Evolutionary conservation across 148 eudicot species (phyloP).

Genomic region (Fagopyrum esculentum): DNA sequence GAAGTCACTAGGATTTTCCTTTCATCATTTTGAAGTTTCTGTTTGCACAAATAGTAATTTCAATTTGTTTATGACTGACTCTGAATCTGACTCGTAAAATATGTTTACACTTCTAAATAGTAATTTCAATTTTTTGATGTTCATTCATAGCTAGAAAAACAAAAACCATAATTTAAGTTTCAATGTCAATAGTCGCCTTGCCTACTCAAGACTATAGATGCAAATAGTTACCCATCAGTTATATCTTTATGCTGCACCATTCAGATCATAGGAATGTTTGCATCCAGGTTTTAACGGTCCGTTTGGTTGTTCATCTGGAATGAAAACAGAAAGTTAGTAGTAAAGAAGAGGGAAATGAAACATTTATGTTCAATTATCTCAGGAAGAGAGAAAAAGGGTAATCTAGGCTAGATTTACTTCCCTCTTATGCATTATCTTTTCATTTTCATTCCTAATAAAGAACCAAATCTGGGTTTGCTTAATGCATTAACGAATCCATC

Average conservation of each 20-base stretch:
- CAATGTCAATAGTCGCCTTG: not conserved
- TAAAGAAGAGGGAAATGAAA: too few relatives aligned
- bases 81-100: not conserved
- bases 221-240: not conserved
- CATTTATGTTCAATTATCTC: too few relatives aligned
- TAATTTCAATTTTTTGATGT: not conserved
- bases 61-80: not conserved
- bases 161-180: not conserved
- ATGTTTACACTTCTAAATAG: not conserved
- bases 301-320: too few relatives aligned
- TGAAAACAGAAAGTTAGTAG: too few relatives aligned
- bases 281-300: not conserved
- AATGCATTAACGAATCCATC: not conserved
- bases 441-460: too few relatives aligned
- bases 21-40: not conserved
- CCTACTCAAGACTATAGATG: not conserved
- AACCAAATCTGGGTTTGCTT: not conserved
- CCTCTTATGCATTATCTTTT: too few relatives aligned
- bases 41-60: not conserved
- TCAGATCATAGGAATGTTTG: not conserved
- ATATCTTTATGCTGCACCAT: not conserved
- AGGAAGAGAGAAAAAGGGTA: too few relatives aligned
- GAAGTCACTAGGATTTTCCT: not conserved
- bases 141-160: slow-evolving; percentile 1
- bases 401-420: too few relatives aligned